Conservation (phyloP, 495 filamentous ascomycete species). For the Chaetomium tenue region DNA sequence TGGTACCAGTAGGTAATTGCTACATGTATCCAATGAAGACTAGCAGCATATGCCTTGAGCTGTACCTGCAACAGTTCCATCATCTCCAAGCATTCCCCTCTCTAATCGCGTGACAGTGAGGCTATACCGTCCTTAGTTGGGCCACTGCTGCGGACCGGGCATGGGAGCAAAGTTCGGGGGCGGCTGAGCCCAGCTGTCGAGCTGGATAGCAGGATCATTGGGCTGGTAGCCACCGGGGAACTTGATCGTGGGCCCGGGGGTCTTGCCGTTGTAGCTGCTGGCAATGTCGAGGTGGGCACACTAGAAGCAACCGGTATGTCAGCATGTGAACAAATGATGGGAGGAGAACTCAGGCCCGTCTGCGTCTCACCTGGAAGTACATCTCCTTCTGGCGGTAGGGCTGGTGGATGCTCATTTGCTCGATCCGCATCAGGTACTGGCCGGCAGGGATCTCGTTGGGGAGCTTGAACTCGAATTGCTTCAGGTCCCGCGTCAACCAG, state of each 20-base stretch:
- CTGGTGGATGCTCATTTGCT: conserved; percentile 53
- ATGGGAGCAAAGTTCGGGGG: conserved; percentile 23
- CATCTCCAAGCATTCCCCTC: no score
- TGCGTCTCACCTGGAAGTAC: conserved; percentile 39
- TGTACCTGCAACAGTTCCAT: no score
- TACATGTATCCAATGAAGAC: no score
- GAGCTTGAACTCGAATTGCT: conserved; percentile 24
- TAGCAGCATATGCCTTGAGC: no score
- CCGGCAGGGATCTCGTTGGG: conserved; percentile 38
- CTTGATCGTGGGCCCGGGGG: conserved; percentile 20
- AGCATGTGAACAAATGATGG: not conserved
- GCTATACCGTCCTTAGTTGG: not conserved
- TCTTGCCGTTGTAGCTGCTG: conserved; percentile 23
- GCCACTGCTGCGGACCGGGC: conserved; percentile 22
- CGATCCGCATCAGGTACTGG: conserved; percentile 54
- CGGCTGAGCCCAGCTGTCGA: conserved; percentile 25
- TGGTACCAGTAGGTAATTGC: no score
- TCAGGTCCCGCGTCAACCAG: conserved; percentile 24
- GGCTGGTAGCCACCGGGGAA: conserved; percentile 22
- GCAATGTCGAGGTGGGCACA: conserved; percentile 49
- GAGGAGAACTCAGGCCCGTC: not conserved
- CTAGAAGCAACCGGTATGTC: conserved; percentile 20
- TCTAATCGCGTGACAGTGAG: no score
- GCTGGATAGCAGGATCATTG: conserved; percentile 21
- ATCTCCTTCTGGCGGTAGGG: conserved; percentile 47